Conservation (phyloP, 768 basidiomycete genomes). For the Lactarius sp. region DNA sequence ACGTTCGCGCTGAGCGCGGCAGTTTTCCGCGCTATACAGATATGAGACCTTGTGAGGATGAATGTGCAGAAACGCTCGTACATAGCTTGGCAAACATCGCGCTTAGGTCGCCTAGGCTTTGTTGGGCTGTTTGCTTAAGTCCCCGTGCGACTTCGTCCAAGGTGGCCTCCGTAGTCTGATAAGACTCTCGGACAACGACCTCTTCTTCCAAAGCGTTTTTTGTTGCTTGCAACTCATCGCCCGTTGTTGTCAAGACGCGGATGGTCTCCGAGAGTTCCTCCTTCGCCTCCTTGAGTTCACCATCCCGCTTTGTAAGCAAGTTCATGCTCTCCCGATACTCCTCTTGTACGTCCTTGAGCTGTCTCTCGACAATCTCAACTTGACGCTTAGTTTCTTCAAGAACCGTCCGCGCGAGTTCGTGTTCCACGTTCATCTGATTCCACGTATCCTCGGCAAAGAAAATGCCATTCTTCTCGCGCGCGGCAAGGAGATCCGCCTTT, state of each 20-base stretch:
- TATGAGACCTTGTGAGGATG: slow-evolving; percentile 3
- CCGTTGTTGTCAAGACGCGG: slow-evolving; percentile 47
- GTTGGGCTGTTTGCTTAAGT: slow-evolving; percentile 59
- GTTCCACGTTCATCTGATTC: slow-evolving; percentile 73
- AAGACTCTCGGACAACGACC: slow-evolving; percentile 66
- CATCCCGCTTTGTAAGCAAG: slow-evolving; percentile 66
- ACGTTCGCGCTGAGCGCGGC: slow-evolving; percentile 59
- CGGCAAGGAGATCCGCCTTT: slow-evolving; percentile 84
- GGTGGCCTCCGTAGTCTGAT: slow-evolving; percentile 64
- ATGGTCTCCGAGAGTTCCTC: slow-evolving; percentile 51
- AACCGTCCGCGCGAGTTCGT: slow-evolving; percentile 71
- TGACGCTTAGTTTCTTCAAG: slow-evolving; percentile 79
- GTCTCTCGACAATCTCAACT: slow-evolving; percentile 76
- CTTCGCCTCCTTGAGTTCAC: slow-evolving; percentile 63
- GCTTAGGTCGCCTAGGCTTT: slow-evolving; percentile 64
- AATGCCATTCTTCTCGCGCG: slow-evolving; percentile 94
- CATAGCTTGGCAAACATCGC: slow-evolving; percentile 82
- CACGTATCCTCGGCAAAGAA: slow-evolving; percentile 90
- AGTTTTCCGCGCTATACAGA: slow-evolving; percentile 63
- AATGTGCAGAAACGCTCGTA: slow-evolving; percentile 33
- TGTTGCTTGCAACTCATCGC: slow-evolving; percentile 53
- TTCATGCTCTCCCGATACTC: slow-evolving; percentile 91
- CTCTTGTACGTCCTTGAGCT: slow-evolving; percentile 73
- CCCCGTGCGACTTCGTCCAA: slow-evolving; percentile 69
- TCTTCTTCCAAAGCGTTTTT: slow-evolving; percentile 73